Percentiles rank a stretch among this genome's conserved stretches.
phyloP scores from a whole-genome alignment of 1,284 basidiomycete genomes.

The Fomitiporia mediterranea region DNA sequence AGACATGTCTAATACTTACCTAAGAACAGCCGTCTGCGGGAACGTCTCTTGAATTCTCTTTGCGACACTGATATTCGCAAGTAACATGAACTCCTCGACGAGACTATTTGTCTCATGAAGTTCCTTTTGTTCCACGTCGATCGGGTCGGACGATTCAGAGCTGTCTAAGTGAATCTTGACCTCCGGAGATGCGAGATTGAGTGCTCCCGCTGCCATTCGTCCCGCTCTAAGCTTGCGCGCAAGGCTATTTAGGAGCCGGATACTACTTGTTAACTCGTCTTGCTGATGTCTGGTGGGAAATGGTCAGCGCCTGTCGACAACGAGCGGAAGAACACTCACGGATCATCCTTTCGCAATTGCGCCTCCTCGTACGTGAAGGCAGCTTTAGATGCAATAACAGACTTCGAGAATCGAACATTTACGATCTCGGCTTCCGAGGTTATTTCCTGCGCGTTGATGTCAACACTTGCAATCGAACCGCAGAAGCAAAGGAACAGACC shows the following conservation, averaged over 20 bases:
- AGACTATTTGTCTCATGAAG: conserved; percentile 91
- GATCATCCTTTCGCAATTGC: conserved; percentile 90
- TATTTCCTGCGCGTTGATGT: conserved; percentile 58
- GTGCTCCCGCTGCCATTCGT: conserved; percentile 90
- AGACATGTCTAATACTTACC: conserved; percentile 54
- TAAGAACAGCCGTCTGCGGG: conserved; percentile 91
- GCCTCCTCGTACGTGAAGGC: conserved; percentile 99
- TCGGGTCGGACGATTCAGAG: conserved; percentile 89
- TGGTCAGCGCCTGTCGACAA: conserved; percentile 7
- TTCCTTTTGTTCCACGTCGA: conserved; percentile 97
- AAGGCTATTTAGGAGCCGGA: conserved; percentile 86
- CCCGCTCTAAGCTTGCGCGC: conserved; percentile 84
- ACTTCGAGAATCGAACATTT: conserved; percentile 90
- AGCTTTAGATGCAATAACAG: conserved; percentile 93
- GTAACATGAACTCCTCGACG: conserved; percentile 99
- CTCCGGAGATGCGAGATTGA: conserved; percentile 97
- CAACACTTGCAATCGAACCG: no score
- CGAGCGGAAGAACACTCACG: conserved; percentile 43
- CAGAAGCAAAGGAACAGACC: conserved; percentile 49
- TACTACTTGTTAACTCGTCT: conserved; percentile 84
- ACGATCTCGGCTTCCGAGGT: conserved; percentile 85
- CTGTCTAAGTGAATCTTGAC: conserved; percentile 95
- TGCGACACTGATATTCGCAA: conserved; percentile 96
- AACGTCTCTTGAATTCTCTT: conserved; percentile 90
- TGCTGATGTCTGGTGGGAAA: conserved; percentile 56